These are phyloP conservation scores for Fusarium piperis DNA, from an alignment of 2,329 filamentous ascomycete genomes.

Conservation along the genomic window DNA sequence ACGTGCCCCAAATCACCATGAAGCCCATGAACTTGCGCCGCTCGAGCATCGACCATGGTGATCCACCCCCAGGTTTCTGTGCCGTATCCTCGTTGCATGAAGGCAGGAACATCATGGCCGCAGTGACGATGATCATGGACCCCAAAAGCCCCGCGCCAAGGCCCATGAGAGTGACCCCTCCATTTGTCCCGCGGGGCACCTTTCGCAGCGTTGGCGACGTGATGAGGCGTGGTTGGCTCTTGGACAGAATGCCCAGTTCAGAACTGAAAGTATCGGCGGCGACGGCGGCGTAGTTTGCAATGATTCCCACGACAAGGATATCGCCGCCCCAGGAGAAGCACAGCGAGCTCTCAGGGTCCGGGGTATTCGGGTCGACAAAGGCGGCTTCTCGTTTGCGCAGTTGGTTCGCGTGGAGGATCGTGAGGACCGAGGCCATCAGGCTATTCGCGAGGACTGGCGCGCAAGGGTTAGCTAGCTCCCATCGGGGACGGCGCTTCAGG, in stretches of 20 bases:
- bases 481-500: neutral
- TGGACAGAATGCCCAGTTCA: slow-evolving; percentile 91
- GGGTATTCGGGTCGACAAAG: slow-evolving; percentile 46
- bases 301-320: slow-evolving; percentile 70
- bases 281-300: slow-evolving; percentile 89
- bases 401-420: slow-evolving; percentile 69
- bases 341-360: slow-evolving; percentile 52
- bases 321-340: slow-evolving; percentile 72
- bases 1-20: slow-evolving; percentile 76
- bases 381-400: slow-evolving; percentile 59
- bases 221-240: slow-evolving; percentile 80
- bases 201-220: slow-evolving; percentile 79
- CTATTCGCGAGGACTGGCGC: slow-evolving; percentile 83
- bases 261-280: slow-evolving; percentile 94
- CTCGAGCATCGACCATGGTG: slow-evolving; percentile 59
- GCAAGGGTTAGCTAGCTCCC: slow-evolving; percentile 2
- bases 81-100: slow-evolving; percentile 65
- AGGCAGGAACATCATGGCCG: slow-evolving; percentile 73
- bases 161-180: slow-evolving; percentile 83
- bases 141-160: slow-evolving; percentile 79
- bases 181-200: slow-evolving; percentile 93
- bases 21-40: slow-evolving; percentile 61
- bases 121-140: slow-evolving; percentile 74
- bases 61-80: slow-evolving; percentile 53
- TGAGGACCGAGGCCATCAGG: slow-evolving; percentile 74